A percentile compares a stretch with the other conserved stretches of the same genome.
phyloP scores from a whole-genome alignment of 371 early-diverging fungal species.

The Mucor indicus region DNA sequence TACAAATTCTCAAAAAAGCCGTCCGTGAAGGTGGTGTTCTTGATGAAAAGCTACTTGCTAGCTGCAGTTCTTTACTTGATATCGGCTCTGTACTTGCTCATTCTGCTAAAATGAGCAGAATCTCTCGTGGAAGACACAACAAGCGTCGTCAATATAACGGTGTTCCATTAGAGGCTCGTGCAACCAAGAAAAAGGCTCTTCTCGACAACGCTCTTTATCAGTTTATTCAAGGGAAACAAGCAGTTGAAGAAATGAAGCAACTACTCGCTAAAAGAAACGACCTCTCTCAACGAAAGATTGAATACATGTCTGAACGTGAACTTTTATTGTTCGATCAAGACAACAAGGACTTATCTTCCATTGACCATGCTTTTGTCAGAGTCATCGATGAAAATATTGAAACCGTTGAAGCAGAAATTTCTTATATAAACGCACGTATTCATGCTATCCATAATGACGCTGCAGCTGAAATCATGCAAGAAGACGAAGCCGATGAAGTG shows the following conservation, averaged over 20 bases:
- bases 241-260: constrained; percentile 38
- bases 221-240: constrained; percentile 44
- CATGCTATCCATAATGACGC: constrained; percentile 68
- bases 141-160: constrained; percentile 5
- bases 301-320: constrained; percentile 65
- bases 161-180: constrained; percentile 24
- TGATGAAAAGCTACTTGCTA: constrained; percentile 24
- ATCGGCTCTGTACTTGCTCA: constrained; percentile 21
- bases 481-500: constrained; percentile 20
- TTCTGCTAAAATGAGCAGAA: constrained; percentile 11
- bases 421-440: constrained; percentile 68
- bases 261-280: constrained; percentile 49
- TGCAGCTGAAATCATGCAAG: constrained; percentile 52
- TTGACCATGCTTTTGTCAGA: constrained; percentile 50
- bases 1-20: constrained; percentile 40
- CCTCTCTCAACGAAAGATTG: constrained; percentile 61
- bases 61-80: constrained; percentile 24
- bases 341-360: constrained; percentile 25
- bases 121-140: constrained; percentile 9
- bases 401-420: constrained; percentile 77
- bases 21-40: constrained; percentile 41
- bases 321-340: constrained; percentile 48
- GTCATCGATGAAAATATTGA: constrained; percentile 85
- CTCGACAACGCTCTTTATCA: constrained; percentile 52
- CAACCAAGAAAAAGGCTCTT: constrained; percentile 50